Evolutionary conservation across 2,329 filamentous ascomycete species (phyloP).

Genomic region (Fusarium protoensiforme): DNA sequence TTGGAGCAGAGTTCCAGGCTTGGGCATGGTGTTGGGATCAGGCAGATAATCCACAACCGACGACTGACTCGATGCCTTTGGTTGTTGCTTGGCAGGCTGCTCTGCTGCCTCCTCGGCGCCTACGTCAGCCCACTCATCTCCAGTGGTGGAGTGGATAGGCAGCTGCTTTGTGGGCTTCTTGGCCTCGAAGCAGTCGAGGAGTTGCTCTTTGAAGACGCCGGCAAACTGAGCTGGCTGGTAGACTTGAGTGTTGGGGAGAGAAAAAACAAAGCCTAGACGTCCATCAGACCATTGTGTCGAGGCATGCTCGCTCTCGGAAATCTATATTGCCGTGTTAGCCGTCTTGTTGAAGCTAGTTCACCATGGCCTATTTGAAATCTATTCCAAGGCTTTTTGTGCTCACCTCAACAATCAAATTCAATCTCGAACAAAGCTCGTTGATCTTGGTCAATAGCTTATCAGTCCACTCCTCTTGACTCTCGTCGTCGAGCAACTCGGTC

Average conservation of each 20-base stretch:
- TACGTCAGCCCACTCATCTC: conserved; percentile 60
- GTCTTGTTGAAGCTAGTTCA: background rate
- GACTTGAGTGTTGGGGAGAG: conserved; percentile 48
- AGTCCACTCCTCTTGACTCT: conserved; percentile 53
- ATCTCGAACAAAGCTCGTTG: conserved; percentile 25
- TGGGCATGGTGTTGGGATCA: conserved; percentile 52
- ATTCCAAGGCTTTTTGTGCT: background rate
- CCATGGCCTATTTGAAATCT: background rate
- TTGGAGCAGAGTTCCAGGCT: conserved; percentile 60
- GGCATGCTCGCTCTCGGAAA: conserved; percentile 41
- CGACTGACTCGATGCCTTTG: background rate
- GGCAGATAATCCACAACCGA: conserved; percentile 51
- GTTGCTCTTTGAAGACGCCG: conserved; percentile 48
- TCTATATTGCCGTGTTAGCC: conserved; percentile 9
- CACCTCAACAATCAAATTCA: conserved; percentile 54
- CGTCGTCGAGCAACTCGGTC: conserved; percentile 54
- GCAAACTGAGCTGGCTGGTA: conserved; percentile 48
- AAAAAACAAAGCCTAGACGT: conserved; percentile 52
- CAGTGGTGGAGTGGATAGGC: conserved; percentile 37
- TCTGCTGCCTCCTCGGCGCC: conserved; percentile 43
- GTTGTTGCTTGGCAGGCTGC: background rate
- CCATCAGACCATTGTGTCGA: conserved; percentile 52
- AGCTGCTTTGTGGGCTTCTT: conserved; percentile 22
- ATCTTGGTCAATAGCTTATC: conserved; percentile 54
- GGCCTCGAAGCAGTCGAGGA: conserved; percentile 51